Conservation (phyloP, 2,329 filamentous ascomycete genomes). For the Verticillium nonalfalfae region DNA sequence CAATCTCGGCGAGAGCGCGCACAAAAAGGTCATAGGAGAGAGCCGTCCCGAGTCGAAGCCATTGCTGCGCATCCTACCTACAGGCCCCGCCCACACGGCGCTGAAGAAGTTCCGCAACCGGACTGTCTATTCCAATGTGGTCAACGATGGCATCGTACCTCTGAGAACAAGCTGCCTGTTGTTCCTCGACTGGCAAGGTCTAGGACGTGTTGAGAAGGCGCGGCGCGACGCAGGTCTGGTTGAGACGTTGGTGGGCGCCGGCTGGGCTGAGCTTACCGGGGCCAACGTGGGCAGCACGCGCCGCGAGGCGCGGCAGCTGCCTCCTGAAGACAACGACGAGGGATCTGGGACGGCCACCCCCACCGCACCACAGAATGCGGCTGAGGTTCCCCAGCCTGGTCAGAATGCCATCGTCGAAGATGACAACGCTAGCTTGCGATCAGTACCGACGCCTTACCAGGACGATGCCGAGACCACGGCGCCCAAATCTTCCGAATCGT, state of each 20-base stretch:
- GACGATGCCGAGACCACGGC: constrained; percentile 13
- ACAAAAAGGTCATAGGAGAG: constrained; percentile 52
- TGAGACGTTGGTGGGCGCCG: constrained; percentile 87
- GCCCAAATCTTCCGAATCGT: constrained; percentile 1
- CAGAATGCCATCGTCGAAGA: constrained; percentile 62
- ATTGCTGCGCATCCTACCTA: constrained; percentile 79
- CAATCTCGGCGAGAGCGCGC: constrained; percentile 65
- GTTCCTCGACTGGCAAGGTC: constrained; percentile 92
- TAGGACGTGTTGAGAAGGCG: constrained; percentile 91
- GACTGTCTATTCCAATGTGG: constrained; percentile 93
- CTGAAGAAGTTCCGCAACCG: constrained; percentile 83
- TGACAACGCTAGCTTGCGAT: constrained; percentile 50
- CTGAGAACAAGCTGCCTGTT: constrained; percentile 91
- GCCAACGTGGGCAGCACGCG: constrained; percentile 47
- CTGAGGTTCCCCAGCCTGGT: constrained; percentile 65
- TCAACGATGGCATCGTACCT: constrained; percentile 96
- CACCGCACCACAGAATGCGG: constrained; percentile 27
- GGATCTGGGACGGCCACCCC: constrained; percentile 6
- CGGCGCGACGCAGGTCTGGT: constrained; percentile 86
- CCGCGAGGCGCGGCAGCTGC: constrained; percentile 36
- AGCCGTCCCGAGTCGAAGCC: constrained; percentile 79
- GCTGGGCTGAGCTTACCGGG: constrained; percentile 86
- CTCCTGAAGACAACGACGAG: constrained; percentile 23
- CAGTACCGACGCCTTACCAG: constrained; percentile 28
- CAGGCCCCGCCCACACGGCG: constrained; percentile 82